Evolutionary conservation across 345 rosid genomes (phyloP).

Genomic region (Bretschneidera sinensis): DNA sequence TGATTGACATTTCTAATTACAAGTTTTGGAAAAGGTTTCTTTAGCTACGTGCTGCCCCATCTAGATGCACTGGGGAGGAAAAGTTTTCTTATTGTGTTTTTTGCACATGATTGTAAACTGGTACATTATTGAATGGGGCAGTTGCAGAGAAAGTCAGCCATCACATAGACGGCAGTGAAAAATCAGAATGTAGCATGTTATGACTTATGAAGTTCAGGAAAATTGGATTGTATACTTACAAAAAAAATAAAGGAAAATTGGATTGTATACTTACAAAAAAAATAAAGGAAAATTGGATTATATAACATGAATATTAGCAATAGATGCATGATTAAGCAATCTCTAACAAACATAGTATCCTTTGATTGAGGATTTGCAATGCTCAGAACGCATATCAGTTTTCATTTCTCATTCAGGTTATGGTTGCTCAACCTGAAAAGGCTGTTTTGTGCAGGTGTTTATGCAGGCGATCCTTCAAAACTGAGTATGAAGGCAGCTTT

Average conservation of each 20-base stretch:
- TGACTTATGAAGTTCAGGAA: too few species aligned
- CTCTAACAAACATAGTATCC: not conserved
- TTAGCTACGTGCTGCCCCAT: not conserved
- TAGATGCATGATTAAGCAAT: not conserved
- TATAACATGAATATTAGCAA: too few species aligned
- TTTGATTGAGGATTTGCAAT: not conserved
- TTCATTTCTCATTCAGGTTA: not conserved
- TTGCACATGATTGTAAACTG: not conserved
- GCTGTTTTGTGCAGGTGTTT: conserved; percentile 55
- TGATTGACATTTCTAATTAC: not conserved
- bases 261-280: too few species aligned
- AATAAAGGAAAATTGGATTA: too few species aligned
- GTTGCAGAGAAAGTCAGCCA: not conserved
- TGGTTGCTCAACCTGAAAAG: not conserved
- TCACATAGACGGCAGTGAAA: not conserved
- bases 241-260: too few species aligned
- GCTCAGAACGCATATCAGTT: not conserved
- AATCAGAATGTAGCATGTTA: too few species aligned
- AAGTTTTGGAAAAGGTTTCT: not conserved
- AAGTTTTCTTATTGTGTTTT: too few species aligned
- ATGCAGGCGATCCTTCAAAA: conserved; percentile 93
- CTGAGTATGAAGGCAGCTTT: conserved; percentile 94
- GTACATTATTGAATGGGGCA: not conserved
- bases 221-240: too few species aligned
- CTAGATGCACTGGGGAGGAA: not conserved